Percentiles rank a stretch among this genome's conserved stretches.
Conservation (phyloP, 768 basidiomycete genomes). For the Xanthoconium purpureum region DNA sequence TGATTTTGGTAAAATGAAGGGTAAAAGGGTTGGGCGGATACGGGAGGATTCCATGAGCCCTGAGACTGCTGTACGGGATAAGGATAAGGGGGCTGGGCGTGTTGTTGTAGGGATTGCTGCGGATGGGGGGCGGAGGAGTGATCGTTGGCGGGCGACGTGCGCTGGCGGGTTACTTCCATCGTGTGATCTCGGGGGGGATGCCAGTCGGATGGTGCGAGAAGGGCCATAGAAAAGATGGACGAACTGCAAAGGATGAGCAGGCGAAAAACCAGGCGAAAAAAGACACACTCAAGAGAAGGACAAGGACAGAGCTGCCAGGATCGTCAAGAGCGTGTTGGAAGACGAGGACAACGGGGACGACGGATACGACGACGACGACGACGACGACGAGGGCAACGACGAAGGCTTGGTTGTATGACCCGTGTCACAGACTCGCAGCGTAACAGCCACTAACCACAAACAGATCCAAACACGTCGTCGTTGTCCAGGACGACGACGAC, state of each 20-base stretch:
- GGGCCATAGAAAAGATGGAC: constrained; percentile 56
- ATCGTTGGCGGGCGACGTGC: constrained; percentile 60
- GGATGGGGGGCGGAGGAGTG: constrained; percentile 32
- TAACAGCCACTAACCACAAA: background rate
- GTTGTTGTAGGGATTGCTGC: constrained; percentile 23
- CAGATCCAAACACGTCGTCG: background rate
- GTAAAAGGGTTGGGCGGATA: constrained; percentile 69
- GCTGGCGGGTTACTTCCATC: constrained; percentile 65
- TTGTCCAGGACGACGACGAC: no score
- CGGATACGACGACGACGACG: background rate
- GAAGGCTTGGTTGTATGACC: background rate
- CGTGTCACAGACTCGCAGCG: background rate
- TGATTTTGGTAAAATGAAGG: constrained; percentile 75
- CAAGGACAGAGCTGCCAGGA: constrained; percentile 1
- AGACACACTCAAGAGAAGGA: background rate
- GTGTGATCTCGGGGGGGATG: constrained; percentile 58
- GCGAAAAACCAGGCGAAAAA: background rate
- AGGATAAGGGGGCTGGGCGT: constrained; percentile 46
- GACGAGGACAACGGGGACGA: background rate
- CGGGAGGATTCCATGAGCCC: constrained; percentile 66
- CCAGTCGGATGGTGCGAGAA: constrained; percentile 78
- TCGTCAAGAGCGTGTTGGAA: background rate
- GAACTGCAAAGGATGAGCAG: no score
- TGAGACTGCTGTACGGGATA: constrained; percentile 71
- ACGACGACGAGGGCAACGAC: background rate